A percentile compares a stretch with the other conserved stretches of the same genome.
Conservation (phyloP, 2,329 filamentous ascomycete genomes). For the Monilinia aucupariae region DNA sequence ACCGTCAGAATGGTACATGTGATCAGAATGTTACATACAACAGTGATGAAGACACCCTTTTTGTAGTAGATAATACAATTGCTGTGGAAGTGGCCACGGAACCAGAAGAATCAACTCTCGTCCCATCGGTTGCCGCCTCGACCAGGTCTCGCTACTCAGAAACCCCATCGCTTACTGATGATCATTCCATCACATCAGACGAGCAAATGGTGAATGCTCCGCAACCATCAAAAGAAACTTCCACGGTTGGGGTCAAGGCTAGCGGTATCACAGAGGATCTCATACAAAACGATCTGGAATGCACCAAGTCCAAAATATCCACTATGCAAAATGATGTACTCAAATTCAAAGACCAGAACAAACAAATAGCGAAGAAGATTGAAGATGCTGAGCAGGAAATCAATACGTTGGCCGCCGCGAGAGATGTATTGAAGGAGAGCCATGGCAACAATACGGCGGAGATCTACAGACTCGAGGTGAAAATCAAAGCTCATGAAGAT, state of each 20-base stretch:
- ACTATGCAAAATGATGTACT: background rate
- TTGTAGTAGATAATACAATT: background rate
- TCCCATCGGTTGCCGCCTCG: background rate
- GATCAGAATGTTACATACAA: background rate
- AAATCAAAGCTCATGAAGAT: background rate
- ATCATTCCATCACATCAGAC: background rate
- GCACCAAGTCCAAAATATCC: background rate
- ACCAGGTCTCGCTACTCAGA: background rate
- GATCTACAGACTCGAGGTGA: background rate
- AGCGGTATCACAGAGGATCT: too few species aligned
- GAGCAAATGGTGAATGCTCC: background rate
- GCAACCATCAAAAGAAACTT: background rate
- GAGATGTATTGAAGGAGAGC: background rate
- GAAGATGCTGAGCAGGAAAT: background rate
- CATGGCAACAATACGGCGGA: background rate
- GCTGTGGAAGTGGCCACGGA: too few species aligned
- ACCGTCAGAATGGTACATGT: background rate
- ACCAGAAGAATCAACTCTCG: background rate
- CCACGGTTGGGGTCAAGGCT: background rate
- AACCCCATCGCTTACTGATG: background rate
- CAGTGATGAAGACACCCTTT: background rate
- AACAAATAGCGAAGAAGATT: background rate
- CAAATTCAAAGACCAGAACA: background rate
- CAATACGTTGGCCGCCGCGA: background rate
- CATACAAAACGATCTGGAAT: background rate